Base-by-base conservation (phyloP, 2,329 filamentous ascomycete species). In the Mariannaea sp. region DNA sequence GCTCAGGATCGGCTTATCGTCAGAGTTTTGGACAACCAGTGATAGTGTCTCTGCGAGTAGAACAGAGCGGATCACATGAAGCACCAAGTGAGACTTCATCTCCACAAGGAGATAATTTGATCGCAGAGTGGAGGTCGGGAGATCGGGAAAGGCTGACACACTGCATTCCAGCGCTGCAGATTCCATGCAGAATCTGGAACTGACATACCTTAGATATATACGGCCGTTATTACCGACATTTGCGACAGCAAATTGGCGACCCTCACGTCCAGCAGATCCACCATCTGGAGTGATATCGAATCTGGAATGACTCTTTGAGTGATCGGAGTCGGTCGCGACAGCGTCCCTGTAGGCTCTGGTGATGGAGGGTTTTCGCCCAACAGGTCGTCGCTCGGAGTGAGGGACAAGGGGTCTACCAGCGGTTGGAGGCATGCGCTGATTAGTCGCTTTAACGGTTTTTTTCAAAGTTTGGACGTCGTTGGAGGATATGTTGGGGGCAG, bases 181-280 rank as follows among this genome's bases (percentile, higher is more conserved):
- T 19, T 35, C 39, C 36, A 35, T n/a, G 9, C 22, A 51, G 17
- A 46, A 56, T 27, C 43, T 53, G 27, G 29, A 41, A 46, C 46
- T 43, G 20, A 56, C 82, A 68, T 84, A 92, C 88, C 88, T 89
- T 61, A 93, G 70, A 71, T 91, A 93, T 71, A 93, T 90, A 68
- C 86, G 85, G 32, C 89, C 89, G 72, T 92, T 91, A 68, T 91
- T 89, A 19, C 89, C 89, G 55, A 93, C 89, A 70, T 92, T 92
- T 44, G 87, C 85, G 49, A 93, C 89, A 2, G 88, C 86, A 69
- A 93, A 92, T 65, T 90, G 85, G 49, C 87, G 82, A 42, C 85
- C 86, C 68, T 86, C 84, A 55, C 86, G 80, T 27, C 82, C 80
- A 49, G 78, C 82, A 40, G 84, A 82, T 52, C 78, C 74, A 53